These are phyloP conservation scores for Penicillium sp. DNA, from an alignment of 2,329 filamentous ascomycete species.

Conservation along the genomic window DNA sequence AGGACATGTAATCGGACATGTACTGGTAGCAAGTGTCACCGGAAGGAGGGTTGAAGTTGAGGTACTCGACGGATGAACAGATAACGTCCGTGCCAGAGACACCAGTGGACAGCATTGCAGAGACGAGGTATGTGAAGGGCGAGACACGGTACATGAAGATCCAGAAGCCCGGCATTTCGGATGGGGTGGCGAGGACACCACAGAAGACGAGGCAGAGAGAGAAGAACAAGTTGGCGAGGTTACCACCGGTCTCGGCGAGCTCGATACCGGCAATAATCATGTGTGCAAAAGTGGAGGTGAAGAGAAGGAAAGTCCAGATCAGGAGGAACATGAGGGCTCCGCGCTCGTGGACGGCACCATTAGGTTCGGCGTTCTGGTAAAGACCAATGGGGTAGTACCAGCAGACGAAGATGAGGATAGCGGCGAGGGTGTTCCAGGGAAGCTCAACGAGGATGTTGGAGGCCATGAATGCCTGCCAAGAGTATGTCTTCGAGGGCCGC, in stretches of 20 bases:
- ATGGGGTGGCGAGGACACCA: slow-evolving; percentile 53
- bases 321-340: slow-evolving; percentile 68
- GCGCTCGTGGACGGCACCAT: slow-evolving; percentile 49
- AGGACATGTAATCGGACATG: slow-evolving; percentile 43
- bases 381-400: slow-evolving; percentile 68
- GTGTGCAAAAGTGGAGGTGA: slow-evolving; percentile 70
- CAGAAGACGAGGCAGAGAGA: slow-evolving; percentile 63
- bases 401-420: slow-evolving; percentile 62
- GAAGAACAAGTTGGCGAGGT: slow-evolving; percentile 61
- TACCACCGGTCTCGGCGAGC: slow-evolving; percentile 67
- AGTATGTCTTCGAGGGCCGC: slow-evolving; percentile 69
- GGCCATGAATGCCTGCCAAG: slow-evolving; percentile 71
- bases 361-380: slow-evolving; percentile 43
- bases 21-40: slow-evolving; percentile 62
- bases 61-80: slow-evolving; percentile 34
- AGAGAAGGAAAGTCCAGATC: slow-evolving; percentile 67
- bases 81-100: slow-evolving; percentile 31
- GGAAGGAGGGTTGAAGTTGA: slow-evolving; percentile 50
- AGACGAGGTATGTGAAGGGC: slow-evolving; percentile 64
- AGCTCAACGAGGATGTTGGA: slow-evolving; percentile 73
- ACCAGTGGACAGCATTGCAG: slow-evolving; percentile 45
- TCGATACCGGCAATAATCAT: slow-evolving; percentile 72
- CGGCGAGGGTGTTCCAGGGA: slow-evolving; percentile 64
- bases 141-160: slow-evolving; percentile 73
- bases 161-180: slow-evolving; percentile 69